phyloP scores from a whole-genome alignment of 2,329 filamentous ascomycete genomes.

The Ascomycota sp. region DNA sequence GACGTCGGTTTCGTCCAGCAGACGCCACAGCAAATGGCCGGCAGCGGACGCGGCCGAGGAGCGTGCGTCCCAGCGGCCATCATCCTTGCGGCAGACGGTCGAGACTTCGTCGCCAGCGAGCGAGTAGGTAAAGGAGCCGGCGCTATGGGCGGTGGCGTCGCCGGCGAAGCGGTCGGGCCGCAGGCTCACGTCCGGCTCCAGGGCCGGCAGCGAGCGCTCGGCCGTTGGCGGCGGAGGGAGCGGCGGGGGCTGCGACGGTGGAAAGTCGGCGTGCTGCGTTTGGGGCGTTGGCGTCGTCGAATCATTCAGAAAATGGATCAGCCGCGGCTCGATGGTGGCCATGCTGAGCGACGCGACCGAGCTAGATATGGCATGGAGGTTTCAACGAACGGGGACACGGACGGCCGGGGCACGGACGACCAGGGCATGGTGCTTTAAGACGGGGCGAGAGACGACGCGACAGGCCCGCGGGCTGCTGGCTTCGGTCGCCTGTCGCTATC shows the following conservation, averaged over 20 bases:
- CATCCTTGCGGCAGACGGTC: conserved; percentile 6
- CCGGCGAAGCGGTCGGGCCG: conserved; percentile 14
- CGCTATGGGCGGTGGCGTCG: conserved; percentile 3
- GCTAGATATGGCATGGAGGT: conserved; percentile 2
- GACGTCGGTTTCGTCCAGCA: conserved; percentile 18
- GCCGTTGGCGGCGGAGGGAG: conserved; percentile 23
- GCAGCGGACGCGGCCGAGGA: conserved; percentile 7
- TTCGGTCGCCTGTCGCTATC: too few species aligned
- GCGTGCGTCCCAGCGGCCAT: conserved; percentile 6
- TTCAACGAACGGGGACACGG: too few species aligned
- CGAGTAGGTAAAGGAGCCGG: conserved; percentile 2
- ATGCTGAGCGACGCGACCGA: conserved; percentile 20
- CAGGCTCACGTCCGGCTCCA: conserved; percentile 28
- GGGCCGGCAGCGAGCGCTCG: conserved; percentile 26
- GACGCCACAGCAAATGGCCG: conserved; percentile 16
- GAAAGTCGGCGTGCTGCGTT: conserved; percentile 29
- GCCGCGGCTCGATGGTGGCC: conserved; percentile 46
- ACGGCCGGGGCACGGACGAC: too few species aligned
- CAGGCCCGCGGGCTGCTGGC: too few species aligned
- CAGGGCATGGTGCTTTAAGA: not conserved
- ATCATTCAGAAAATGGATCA: conserved; percentile 44
- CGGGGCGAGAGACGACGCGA: not conserved
- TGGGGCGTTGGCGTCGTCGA: conserved; percentile 21
- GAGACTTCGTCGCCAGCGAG: conserved; percentile 6
- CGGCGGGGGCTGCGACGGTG: too few species aligned